phyloP scores from a whole-genome alignment of 2,329 filamentous ascomycete species.

The Cercospora beticola region DNA sequence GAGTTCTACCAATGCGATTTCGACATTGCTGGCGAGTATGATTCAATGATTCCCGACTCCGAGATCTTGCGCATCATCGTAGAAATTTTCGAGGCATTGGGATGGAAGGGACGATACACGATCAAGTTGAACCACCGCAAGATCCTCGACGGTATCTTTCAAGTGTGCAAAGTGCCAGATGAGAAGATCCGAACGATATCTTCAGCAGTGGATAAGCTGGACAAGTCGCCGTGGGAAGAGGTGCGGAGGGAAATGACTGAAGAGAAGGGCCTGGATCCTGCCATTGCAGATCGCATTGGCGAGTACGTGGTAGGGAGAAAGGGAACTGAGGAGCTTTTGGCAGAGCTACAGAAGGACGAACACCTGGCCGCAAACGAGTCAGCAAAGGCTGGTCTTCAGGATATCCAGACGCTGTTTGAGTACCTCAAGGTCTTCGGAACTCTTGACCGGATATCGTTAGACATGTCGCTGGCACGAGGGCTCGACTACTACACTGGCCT shows the following conservation, averaged over 20 bases:
- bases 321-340: slow-evolving; percentile 71
- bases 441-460: slow-evolving; percentile 76
- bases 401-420: slow-evolving; percentile 76
- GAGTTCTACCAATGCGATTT: slow-evolving; percentile 99
- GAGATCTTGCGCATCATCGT: slow-evolving; percentile 81
- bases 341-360: slow-evolving; percentile 66
- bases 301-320: slow-evolving; percentile 76
- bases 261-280: slow-evolving; percentile 76
- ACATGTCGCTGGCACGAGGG: slow-evolving; percentile 84
- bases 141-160: slow-evolving; percentile 88
- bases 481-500: slow-evolving; percentile 91
- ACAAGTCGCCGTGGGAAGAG: slow-evolving; percentile 84
- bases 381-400: slow-evolving; percentile 75
- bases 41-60: slow-evolving; percentile 88
- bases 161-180: slow-evolving; percentile 81
- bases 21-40: slow-evolving; percentile 85
- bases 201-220: slow-evolving; percentile 91
- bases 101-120: slow-evolving; percentile 71
- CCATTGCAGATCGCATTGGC: slow-evolving; percentile 83
- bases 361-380: slow-evolving; percentile 68
- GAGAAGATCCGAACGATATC: slow-evolving; percentile 88
- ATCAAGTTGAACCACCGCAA: slow-evolving; percentile 96
- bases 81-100: slow-evolving; percentile 80
- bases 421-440: slow-evolving; percentile 79
- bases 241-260: slow-evolving; percentile 91